Base-by-base conservation (phyloP, 495 filamentous ascomycete species). In the Xylaria acuta region DNA sequence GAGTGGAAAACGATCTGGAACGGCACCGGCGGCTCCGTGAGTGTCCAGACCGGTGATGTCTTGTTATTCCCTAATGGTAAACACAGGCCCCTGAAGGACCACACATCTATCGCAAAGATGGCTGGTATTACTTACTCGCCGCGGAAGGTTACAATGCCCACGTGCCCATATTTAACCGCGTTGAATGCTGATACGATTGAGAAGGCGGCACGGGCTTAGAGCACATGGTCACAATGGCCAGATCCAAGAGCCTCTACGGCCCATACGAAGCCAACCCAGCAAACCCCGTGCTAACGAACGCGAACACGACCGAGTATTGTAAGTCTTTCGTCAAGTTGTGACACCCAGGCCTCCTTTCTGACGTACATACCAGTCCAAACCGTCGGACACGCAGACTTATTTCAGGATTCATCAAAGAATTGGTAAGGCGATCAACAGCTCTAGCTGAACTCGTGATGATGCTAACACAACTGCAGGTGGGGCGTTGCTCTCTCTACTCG, bases 61-160 rank as follows among this genome's bases (percentile, higher is more conserved):
- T 14, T 12, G 14, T 14, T 18, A 3, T 58, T 30, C 8, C 18
- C 43, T 74, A 56, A 74, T 32, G 0, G 18, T 76, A 77, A 27
- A 8, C 75, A 65, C 9, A 84, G 84, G 70, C 84, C 5, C 86
- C 90, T 0, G 90, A 92, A 79, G 90, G 90, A 7, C 90, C 91
- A 1, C 91, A 92, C 68, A 86, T 92, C 51, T 90, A 88, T 72
- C 83, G 81, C 38, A 89, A 88, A 41, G 89, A 89, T 68, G 85
- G 81, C 1, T 91, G 84, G 74, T 91, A 90, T 75, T 93, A 92
- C 68, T 82, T 93, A 25, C 80, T 93, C 43, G 87, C 87, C 12
- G 89, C 89, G 0, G 90, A 93, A 81, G 90, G 90, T 78, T 8
- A 73, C 68, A 41, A 4, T 14, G 11, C 1, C 5, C 11, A 56